Conservation (phyloP, 805 yeast species). For the Yarrowia keelungensis region DNA sequence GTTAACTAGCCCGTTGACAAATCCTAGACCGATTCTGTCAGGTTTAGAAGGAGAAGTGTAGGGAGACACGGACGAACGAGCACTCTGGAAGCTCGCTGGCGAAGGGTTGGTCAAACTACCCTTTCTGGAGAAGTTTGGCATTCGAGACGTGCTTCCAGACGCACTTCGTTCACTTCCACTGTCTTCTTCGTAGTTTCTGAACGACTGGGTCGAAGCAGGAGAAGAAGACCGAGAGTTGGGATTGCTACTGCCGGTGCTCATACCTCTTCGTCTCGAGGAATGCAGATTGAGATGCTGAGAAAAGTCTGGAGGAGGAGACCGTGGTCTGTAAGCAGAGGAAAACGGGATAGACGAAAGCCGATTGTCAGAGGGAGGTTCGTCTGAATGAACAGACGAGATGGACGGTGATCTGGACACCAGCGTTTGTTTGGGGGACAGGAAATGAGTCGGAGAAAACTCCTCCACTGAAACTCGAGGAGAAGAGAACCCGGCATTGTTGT, state of each 20-base stretch:
- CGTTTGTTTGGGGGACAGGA: conserved; percentile 5
- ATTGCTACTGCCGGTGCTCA: conserved; percentile 16
- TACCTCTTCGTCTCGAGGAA: conserved; percentile 17
- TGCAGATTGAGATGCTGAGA: conserved; percentile 18
- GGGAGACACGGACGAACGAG: conserved; percentile 10
- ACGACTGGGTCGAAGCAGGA: conserved; percentile 14
- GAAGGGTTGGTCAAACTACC: conserved; percentile 16
- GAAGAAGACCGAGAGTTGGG: conserved; percentile 33
- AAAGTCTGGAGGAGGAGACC: conserved; percentile 30
- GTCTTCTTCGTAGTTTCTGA: conserved; percentile 20
- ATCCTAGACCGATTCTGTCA: conserved; percentile 12
- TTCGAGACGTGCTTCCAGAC: background rate
- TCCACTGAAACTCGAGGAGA: conserved; percentile 1
- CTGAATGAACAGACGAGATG: conserved; percentile 9
- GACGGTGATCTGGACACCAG: conserved; percentile 15
- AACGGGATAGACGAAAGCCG: conserved; percentile 9
- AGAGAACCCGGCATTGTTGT: background rate
- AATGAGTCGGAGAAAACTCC: background rate
- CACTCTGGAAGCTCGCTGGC: conserved; percentile 7
- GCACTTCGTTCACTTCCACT: conserved; percentile 17
- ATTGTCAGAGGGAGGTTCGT: background rate
- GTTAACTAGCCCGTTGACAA: conserved; percentile 26
- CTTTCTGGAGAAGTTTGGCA: conserved; percentile 27
- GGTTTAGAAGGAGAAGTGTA: conserved; percentile 36
- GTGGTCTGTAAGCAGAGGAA: conserved; percentile 19